These are phyloP conservation scores for Arthrobotrys sphaeroides DNA, from an alignment of 2,329 filamentous ascomycete genomes.

Conservation along the genomic window DNA sequence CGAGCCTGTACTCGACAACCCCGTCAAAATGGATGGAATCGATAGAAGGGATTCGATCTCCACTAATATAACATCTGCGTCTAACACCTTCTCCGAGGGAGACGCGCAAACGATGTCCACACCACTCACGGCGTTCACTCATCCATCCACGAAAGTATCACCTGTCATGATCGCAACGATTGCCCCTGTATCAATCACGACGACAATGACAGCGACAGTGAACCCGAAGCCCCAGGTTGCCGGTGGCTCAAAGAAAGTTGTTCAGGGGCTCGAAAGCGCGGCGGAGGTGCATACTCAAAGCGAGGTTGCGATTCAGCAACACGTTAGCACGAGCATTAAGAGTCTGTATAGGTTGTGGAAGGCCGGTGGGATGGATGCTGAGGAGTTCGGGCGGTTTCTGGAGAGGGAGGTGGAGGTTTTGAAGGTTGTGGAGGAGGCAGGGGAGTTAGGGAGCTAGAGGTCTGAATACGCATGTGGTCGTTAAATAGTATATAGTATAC, in stretches of 20 bases:
- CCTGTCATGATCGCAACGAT: constrained; percentile 46
- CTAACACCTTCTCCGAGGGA: neutral
- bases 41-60: constrained; percentile 42
- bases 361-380: constrained; percentile 75
- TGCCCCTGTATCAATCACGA: neutral
- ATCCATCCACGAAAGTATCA: constrained; percentile 48
- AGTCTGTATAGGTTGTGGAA: constrained; percentile 77
- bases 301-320: constrained; percentile 79
- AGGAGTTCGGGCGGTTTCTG: constrained; percentile 78
- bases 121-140: constrained; percentile 33
- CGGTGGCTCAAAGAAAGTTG: constrained; percentile 68
- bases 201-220: too few species aligned
- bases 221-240: constrained; percentile 65
- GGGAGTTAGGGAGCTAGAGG: constrained; percentile 33
- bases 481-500: neutral
- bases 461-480: too few species aligned
- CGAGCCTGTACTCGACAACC: constrained; percentile 77
- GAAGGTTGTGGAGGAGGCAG: constrained; percentile 72
- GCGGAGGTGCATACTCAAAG: constrained; percentile 70
- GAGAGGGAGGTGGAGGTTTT: constrained; percentile 76
- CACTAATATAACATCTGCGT: constrained; percentile 16
- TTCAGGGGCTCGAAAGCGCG: constrained; percentile 68
- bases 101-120: constrained; percentile 18
- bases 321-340: constrained; percentile 79
- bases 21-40: neutral